Evolutionary conservation across 1,139 yeast genomes (phyloP).

Genomic region (Zygosaccharomyces pseudobailii): DNA sequence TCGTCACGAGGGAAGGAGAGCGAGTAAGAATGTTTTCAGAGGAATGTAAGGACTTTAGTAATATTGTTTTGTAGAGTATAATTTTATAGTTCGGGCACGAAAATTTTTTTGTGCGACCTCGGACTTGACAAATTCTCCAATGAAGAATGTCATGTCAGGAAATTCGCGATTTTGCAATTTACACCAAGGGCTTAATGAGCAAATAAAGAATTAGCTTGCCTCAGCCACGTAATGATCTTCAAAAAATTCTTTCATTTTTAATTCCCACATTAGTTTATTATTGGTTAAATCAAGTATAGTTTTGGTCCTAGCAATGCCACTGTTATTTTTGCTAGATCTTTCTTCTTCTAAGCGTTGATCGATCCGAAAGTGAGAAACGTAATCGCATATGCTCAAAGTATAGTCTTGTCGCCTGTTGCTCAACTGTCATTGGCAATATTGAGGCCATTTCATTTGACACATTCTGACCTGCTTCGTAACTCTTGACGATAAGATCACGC

Average conservation of each 20-base stretch:
- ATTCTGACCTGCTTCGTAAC: background rate
- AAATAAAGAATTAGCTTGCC: background rate
- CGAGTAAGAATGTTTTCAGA: constrained; percentile 82
- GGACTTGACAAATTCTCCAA: background rate
- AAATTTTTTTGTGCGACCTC: background rate
- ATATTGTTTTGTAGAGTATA: background rate
- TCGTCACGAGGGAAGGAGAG: constrained; percentile 81
- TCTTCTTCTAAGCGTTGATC: no score
- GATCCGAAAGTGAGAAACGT: no score
- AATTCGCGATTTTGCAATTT: background rate
- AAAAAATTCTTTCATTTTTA: no score
- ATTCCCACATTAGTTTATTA: no score
- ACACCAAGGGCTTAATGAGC: background rate
- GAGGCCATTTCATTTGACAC: no score
- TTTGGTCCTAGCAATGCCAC: background rate
- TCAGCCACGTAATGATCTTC: no score
- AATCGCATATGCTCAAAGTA: no score
- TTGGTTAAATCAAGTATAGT: background rate
- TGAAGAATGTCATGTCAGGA: background rate
- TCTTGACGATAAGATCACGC: background rate
- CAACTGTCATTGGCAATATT: no score
- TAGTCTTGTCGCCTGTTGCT: no score
- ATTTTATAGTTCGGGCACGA: background rate
- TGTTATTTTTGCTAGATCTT: background rate
- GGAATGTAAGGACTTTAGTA: constrained; percentile 52